Percentiles rank a stretch among this genome's conserved stretches.
phyloP scores from a whole-genome alignment of 164 flowering plant species.

The Magnolia kwangsiensis region DNA sequence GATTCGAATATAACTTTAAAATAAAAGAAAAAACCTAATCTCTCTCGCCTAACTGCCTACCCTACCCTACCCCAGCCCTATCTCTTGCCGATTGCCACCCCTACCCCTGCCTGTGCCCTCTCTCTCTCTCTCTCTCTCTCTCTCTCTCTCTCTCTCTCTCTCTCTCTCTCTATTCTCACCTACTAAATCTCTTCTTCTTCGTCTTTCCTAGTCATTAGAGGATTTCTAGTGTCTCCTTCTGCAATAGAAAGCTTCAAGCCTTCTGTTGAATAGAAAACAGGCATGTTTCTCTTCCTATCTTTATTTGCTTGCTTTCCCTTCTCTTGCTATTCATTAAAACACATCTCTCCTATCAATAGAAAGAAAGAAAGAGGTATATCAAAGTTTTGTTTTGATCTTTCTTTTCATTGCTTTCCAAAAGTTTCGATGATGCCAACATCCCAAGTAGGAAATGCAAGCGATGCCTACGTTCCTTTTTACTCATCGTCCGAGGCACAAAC shows the following conservation, averaged over 20 bases:
- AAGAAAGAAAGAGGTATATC: background rate
- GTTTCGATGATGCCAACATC: constrained; percentile 21
- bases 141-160: background rate
- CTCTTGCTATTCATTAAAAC: background rate
- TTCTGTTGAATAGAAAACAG: background rate
- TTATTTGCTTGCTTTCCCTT: background rate
- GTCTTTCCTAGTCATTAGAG: background rate
- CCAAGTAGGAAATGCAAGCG: constrained; percentile 31
- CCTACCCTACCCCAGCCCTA: too few species aligned
- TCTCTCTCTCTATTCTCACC: too few species aligned
- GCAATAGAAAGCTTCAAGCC: background rate
- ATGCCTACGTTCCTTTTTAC: constrained; percentile 29
- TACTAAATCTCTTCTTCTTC: background rate
- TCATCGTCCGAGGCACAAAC: constrained; percentile 20
- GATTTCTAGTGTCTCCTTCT: background rate
- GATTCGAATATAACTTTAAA: too few species aligned
- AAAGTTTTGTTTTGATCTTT: background rate
- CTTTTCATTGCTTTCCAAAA: constrained; percentile 9
- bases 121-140: too few species aligned
- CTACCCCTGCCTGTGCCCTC: too few species aligned
- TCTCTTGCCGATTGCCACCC: too few species aligned
- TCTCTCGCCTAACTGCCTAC: too few species aligned
- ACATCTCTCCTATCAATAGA: background rate
- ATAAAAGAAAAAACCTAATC: too few species aligned
- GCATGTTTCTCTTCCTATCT: background rate